A percentile compares a stretch with the other conserved stretches of the same genome.
Conservation (phyloP, 306 rosid genomes). For the Malus asiatica region DNA sequence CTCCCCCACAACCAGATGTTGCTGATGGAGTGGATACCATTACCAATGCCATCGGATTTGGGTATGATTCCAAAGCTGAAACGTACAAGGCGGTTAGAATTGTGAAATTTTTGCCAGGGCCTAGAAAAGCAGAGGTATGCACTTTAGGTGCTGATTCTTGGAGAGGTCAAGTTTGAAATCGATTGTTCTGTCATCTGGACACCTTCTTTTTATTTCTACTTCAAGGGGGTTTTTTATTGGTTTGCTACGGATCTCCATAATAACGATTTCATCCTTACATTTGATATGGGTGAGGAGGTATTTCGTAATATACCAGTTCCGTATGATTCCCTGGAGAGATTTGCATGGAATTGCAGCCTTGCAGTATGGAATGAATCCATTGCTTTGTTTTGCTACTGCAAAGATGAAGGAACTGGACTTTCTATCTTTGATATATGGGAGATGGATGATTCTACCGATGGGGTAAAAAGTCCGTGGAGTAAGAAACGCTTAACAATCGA, state of each 20-base stretch:
- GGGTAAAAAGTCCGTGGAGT: neutral
- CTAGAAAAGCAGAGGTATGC: neutral
- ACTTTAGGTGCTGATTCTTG: neutral
- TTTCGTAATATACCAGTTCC: neutral
- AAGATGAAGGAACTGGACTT: neutral
- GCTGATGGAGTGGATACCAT: too few relatives aligned
- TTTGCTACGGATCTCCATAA: neutral
- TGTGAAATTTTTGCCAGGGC: neutral
- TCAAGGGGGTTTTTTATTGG: neutral
- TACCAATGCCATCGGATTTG: neutral
- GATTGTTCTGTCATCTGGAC: neutral
- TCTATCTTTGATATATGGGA: neutral
- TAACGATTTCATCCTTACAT: neutral
- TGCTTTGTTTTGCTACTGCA: neutral
- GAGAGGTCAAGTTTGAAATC: neutral
- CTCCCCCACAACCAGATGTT: neutral
- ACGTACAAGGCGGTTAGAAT: neutral
- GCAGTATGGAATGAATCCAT: neutral
- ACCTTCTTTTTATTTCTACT: neutral
- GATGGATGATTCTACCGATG: neutral
- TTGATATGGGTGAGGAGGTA: neutral
- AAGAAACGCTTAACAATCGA: neutral
- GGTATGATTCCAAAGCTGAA: neutral
- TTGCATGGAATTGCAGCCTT: neutral
- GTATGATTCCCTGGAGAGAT: too few relatives aligned